These are phyloP conservation scores for sunflower (Helianthus annuus) DNA, from an alignment of 129 eudicot species.

Conservation along the genomic window DNA sequence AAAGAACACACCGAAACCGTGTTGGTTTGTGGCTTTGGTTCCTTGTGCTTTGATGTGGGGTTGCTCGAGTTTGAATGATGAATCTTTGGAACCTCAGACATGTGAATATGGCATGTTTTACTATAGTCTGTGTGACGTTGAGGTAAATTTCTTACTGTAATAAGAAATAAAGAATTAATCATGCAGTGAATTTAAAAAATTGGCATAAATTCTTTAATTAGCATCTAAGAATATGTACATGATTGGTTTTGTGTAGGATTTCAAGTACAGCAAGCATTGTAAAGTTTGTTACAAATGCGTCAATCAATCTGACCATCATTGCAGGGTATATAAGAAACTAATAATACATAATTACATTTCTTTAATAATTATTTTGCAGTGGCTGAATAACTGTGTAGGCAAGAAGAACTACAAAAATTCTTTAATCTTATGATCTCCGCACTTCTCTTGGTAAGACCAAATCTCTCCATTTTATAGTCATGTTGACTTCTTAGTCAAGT, in stretches of 20 bases:
- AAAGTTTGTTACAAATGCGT: conserved; percentile 99
- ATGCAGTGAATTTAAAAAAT: conserved; percentile 2
- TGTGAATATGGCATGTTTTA: conserved; percentile 99
- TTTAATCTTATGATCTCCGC: conserved; percentile 93
- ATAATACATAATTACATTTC: neutral
- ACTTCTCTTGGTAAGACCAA: conserved; percentile 78
- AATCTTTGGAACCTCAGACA: conserved; percentile 62
- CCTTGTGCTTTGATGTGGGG: conserved; percentile 70
- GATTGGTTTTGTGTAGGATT: conserved; percentile 59
- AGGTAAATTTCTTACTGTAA: conserved; percentile 47
- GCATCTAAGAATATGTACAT: conserved; percentile 5
- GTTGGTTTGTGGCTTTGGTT: conserved; percentile 48
- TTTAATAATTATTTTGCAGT: conserved; percentile 60
- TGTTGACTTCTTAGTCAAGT: conserved; percentile 23
- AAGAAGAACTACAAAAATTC: conserved; percentile 83
- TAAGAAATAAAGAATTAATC: neutral
- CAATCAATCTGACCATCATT: conserved; percentile 90
- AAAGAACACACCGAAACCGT: no score
- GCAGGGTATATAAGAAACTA: conserved; percentile 71
- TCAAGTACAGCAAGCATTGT: conserved; percentile 98
- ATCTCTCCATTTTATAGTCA: conserved; percentile 7
- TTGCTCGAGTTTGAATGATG: conserved; percentile 49
- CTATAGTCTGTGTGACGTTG: conserved; percentile 97
- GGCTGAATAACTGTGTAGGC: conserved; percentile 98
- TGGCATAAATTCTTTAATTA: neutral